Evolutionary conservation across 2,329 filamentous ascomycete genomes (phyloP).

Genomic region (Aspergillus transmontanensis): DNA sequence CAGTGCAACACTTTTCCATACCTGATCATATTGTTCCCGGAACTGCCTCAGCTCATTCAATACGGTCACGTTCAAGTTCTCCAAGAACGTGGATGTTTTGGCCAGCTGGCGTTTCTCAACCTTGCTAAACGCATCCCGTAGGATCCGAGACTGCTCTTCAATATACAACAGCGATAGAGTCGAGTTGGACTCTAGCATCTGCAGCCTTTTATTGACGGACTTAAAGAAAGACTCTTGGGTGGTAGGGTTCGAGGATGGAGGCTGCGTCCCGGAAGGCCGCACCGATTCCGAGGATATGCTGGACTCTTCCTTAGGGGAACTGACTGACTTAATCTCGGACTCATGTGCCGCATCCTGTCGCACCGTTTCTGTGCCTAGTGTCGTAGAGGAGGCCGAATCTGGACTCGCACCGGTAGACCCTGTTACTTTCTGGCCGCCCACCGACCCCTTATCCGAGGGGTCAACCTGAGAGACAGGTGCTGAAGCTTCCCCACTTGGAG

Average conservation of each 20-base stretch:
- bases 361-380: conserved; percentile 19
- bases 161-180: conserved; percentile 94
- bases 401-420: conserved; percentile 17
- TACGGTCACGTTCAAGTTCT: conserved; percentile 84
- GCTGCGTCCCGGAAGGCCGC: conserved; percentile 48
- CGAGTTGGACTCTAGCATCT: conserved; percentile 87
- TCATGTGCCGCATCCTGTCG: conserved; percentile 27
- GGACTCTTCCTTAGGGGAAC: conserved; percentile 35
- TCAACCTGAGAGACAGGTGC: conserved; percentile 1
- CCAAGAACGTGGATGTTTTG: conserved; percentile 81
- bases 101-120: conserved; percentile 84
- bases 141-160: conserved; percentile 88
- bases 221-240: conserved; percentile 99
- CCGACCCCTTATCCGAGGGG: conserved; percentile 16
- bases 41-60: conserved; percentile 77
- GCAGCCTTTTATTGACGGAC: conserved; percentile 87
- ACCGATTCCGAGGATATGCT: conserved; percentile 30
- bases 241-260: conserved; percentile 67
- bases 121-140: conserved; percentile 82
- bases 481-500: conserved; percentile 5
- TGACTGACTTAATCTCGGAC: conserved; percentile 23
- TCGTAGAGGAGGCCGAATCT: conserved; percentile 18
- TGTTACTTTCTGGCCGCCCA: conserved; percentile 23
- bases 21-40: conserved; percentile 86
- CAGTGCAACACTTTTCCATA: conserved; percentile 94